Evolutionary conservation across 805 yeast species (phyloP), one percentile per base, ranked within the genome.

Genomic region (Cyberlindnera meyerae): DNA sequence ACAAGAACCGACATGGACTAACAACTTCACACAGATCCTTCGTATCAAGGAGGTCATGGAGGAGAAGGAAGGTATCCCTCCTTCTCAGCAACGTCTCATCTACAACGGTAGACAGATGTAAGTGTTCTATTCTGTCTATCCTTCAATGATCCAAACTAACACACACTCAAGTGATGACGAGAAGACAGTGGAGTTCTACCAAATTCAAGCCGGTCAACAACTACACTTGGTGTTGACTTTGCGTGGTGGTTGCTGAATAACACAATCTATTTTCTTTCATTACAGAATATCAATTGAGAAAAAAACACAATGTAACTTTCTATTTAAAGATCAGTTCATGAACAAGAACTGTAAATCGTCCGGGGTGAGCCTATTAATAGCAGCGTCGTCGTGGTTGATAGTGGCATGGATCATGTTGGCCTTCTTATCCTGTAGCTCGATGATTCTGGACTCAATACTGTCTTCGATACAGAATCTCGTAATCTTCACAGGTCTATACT

Each of bases 331-430:
- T 45, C 34, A 90, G 52, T 86, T 88, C 69, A 78, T 83, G 62
- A 93, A 93, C 65, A 93, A 72, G 61, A 93, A 93, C 61, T 93
- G 97, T 65, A 93, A 72, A 58, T 93, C 99, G 26, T 86, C 94
- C 0, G 97, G 95, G 0, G 96, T 88, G 44, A 93, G 68, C 43
- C 89, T 68, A 55, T 73, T 88, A 31, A 93, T 82, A 1, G 98
- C 97, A 11, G 81, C 82, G 47, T 87, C 94, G 52, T 93, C 98
- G 38, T 82, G 81, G 44, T 89, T 94, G 37, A 93, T 82, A 0
- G 97, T 93, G 2, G 99, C 99, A 58, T 86, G 82, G 43, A 93
- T 93, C 99, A 93, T 93, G 50, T 86, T 86, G 11, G 98, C 97
- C 66, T 93, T 93, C 64, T 93, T 94, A 40, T 93, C 97, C 60